Percentiles rank a stretch among this genome's conserved stretches.
Evolutionary conservation across 2,329 filamentous ascomycete species (phyloP).

Genomic region (Ceratocystis diversiconidia): DNA sequence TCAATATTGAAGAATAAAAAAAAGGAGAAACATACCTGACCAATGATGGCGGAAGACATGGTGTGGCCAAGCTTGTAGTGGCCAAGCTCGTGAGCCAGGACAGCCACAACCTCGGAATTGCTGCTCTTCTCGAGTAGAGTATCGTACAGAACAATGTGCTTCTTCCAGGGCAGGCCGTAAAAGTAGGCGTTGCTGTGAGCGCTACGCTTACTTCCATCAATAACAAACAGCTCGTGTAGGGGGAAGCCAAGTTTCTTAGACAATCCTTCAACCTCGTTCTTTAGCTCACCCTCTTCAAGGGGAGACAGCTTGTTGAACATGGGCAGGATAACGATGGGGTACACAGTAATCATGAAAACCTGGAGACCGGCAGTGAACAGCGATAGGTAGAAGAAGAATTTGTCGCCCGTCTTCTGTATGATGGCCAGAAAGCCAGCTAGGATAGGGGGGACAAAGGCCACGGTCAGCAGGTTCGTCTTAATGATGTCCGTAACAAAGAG

Average conservation of each 20-base stretch:
- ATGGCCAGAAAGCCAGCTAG: slow-evolving; percentile 87
- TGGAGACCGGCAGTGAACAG: slow-evolving; percentile 79
- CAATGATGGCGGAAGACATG: slow-evolving; percentile 26
- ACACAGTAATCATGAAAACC: slow-evolving; percentile 89
- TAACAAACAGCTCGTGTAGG: slow-evolving; percentile 83
- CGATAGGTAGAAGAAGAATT: slow-evolving; percentile 98
- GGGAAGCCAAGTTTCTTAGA: slow-evolving; percentile 80
- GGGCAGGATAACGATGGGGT: slow-evolving; percentile 84
- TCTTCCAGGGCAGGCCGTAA: slow-evolving; percentile 97
- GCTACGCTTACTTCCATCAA: slow-evolving; percentile 77
- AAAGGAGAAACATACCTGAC: slow-evolving; percentile 66
- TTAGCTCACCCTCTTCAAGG: slow-evolving; percentile 72
- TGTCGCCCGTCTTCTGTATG: slow-evolving; percentile 80
- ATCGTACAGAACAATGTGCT: slow-evolving; percentile 99
- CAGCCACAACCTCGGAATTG: slow-evolving; percentile 81
- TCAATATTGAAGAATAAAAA: slow-evolving; percentile 41
- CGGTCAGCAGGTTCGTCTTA: slow-evolving; percentile 72
- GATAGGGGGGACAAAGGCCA: slow-evolving; percentile 72
- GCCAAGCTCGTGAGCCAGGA: slow-evolving; percentile 87
- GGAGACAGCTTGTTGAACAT: slow-evolving; percentile 98
- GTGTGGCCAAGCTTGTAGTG: slow-evolving; percentile 97
- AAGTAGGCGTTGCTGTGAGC: slow-evolving; percentile 89
- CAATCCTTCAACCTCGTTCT: slow-evolving; percentile 73
- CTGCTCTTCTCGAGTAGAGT: slow-evolving; percentile 93
- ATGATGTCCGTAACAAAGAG: slow-evolving; percentile 82